phyloP scores from a whole-genome alignment of 2,329 filamentous ascomycete species.

The Colletotrichum somersetense region DNA sequence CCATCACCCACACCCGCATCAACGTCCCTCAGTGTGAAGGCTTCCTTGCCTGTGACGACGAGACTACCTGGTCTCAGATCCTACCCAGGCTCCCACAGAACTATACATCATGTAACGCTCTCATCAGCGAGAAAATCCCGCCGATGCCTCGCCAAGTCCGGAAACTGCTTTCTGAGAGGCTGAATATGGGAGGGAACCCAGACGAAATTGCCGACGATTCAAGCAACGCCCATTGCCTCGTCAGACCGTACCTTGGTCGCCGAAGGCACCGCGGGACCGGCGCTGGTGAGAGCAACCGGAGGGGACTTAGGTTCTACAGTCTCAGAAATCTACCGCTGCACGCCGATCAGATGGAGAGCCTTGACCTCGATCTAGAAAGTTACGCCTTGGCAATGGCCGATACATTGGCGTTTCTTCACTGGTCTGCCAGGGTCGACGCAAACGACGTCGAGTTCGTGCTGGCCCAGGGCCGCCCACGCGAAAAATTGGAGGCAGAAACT shows the following conservation, averaged over 20 bases:
- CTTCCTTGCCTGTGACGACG: not conserved
- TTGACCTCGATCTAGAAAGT: conserved; percentile 50
- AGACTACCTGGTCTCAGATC: conserved; percentile 40
- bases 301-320: conserved; percentile 48
- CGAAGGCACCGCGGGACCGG: conserved; percentile 38
- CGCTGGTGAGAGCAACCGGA: not conserved
- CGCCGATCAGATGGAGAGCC: conserved; percentile 61
- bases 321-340: conserved; percentile 64
- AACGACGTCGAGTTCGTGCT: conserved; percentile 70
- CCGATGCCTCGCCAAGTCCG: conserved; percentile 41
- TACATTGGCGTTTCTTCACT: conserved; percentile 64
- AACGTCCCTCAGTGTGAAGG: conserved; percentile 13
- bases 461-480: conserved; percentile 38
- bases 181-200: conserved; percentile 25
- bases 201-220: conserved; percentile 42
- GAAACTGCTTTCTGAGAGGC: conserved; percentile 42
- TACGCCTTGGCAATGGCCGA: conserved; percentile 63
- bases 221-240: conserved; percentile 60
- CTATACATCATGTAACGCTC: conserved; percentile 45
- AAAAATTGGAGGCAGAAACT: not conserved
- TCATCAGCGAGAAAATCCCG: conserved; percentile 49
- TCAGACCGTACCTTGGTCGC: conserved; percentile 63
- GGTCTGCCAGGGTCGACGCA: conserved; percentile 60
- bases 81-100: conserved; percentile 43
- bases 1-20: not conserved